Percentiles rank a stretch among this genome's conserved stretches.
These are phyloP conservation scores for Eucalyptus tenuipes DNA, from an alignment of 345 rosid species.

Conservation along the genomic window DNA sequence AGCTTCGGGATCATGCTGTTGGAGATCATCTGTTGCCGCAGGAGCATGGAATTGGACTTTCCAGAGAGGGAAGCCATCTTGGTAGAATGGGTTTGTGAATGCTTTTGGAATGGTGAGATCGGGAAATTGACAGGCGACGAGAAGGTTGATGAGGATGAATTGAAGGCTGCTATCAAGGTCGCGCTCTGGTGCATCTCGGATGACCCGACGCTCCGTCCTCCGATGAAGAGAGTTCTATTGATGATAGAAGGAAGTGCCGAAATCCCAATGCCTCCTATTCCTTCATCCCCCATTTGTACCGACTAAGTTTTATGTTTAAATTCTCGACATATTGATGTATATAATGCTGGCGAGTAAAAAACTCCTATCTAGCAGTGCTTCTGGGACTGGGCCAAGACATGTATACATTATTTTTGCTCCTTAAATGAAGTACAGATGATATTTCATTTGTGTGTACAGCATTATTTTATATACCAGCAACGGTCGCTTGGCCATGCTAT, in stretches of 20 bases:
- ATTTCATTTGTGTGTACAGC: neutral
- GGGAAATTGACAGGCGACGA: neutral
- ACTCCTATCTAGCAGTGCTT: neutral
- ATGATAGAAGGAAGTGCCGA: constrained; percentile 1
- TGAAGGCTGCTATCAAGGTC: neutral
- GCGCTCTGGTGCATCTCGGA: constrained; percentile 5
- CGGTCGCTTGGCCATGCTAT: neutral
- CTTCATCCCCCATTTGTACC: neutral
- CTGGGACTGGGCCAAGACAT: neutral
- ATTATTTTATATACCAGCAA: neutral
- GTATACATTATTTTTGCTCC: neutral
- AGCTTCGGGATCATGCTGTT: constrained; percentile 15
- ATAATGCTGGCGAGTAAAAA: neutral
- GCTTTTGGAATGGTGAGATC: neutral
- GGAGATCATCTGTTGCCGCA: constrained; percentile 5
- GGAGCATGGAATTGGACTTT: neutral
- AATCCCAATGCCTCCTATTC: neutral
- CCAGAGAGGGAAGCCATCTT: neutral
- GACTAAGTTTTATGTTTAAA: no score
- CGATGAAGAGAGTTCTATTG: neutral
- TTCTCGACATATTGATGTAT: fast-evolving
- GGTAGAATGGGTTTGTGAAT: constrained; percentile 2
- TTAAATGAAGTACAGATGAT: no score
- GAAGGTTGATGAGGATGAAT: neutral
- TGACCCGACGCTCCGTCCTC: constrained; percentile 1